phyloP scores from a whole-genome alignment of 805 yeast species.

The Lipomyces orientalis region DNA sequence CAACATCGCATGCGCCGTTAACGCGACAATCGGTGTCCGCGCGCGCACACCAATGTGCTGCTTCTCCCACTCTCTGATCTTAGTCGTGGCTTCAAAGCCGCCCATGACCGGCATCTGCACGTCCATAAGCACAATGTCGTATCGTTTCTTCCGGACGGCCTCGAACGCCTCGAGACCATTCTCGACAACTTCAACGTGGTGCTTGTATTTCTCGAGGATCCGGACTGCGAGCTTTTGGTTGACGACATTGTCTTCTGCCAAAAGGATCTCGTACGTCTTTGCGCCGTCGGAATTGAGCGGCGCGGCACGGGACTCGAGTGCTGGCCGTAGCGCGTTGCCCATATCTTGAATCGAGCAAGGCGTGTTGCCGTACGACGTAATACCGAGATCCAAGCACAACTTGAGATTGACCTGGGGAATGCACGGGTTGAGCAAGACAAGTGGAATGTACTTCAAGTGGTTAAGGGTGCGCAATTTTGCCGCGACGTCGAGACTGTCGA shows the following conservation, averaged over 20 bases:
- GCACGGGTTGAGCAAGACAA: conserved; percentile 76
- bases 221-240: conserved; percentile 87
- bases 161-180: conserved; percentile 84
- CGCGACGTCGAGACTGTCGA: conserved; percentile 79
- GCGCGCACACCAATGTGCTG: conserved; percentile 74
- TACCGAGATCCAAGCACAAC: conserved; percentile 82
- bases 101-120: conserved; percentile 97
- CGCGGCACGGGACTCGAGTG: conserved; percentile 79
- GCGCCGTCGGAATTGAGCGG: conserved; percentile 82
- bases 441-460: conserved; percentile 83
- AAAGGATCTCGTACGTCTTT: conserved; percentile 69
- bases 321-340: conserved; percentile 83
- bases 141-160: conserved; percentile 68
- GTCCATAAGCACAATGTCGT: conserved; percentile 88
- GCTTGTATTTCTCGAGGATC: conserved; percentile 84
- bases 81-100: conserved; percentile 88
- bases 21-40: conserved; percentile 85
- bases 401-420: conserved; percentile 80
- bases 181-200: conserved; percentile 81
- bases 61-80: conserved; percentile 86
- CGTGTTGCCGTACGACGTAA: conserved; percentile 85
- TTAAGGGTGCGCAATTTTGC: conserved; percentile 68
- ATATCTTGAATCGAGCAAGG: conserved; percentile 83
- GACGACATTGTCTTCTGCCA: conserved; percentile 87
- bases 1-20: conserved; percentile 93